Base-by-base conservation (phyloP, 345 rosid genomes). In the Trapa incisa region DNA sequence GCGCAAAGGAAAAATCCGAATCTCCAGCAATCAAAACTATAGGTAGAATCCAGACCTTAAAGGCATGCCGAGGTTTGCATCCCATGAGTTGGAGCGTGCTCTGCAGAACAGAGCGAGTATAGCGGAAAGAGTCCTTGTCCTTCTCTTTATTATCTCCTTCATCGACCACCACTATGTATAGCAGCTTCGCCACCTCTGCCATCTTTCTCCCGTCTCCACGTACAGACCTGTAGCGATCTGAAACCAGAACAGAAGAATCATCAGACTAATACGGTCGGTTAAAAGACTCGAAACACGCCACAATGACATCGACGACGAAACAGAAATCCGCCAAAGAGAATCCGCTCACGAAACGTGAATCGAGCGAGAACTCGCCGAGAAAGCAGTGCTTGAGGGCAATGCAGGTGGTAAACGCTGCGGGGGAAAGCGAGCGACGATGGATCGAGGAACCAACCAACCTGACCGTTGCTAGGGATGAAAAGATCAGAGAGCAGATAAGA, bases 51-150 rank as follows among this genome's bases (percentile, higher is more conserved):
- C 32, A 60, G 32, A 94, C 99, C 96, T 94, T 94, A 75, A 91
- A 94, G 70, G 97, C 99, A 72, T 94, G 99, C 43, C 96, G 92
- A 13, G 99, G 84, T 76, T 94, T 94, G 79, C 99, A 94, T 36
- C 97, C 99, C 90, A 94, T 94, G 53, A 94, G 89, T 74, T 91
- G 97, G 72, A 94, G 91, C 75, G 96, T 84, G 53, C 95, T 87
- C 79, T 91, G 99, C 74, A 94, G 78, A 83, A 89, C 91, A 45
- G 97, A 77, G 67, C 97, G 95, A 69, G 97, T 85, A 65, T 89
- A 94, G 10, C 96, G 78, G 54, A 89, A 94, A 67, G 97, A 86
- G 65, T 77, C 88, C 71, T 74, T 82, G 3, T 68, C 80, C 52
- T 67, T 67, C 43, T 70, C 73, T 65, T 72, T 73, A 72, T 61